Conservation (phyloP, 371 early-diverging fungal genomes). For the Mortierella sp. region DNA sequence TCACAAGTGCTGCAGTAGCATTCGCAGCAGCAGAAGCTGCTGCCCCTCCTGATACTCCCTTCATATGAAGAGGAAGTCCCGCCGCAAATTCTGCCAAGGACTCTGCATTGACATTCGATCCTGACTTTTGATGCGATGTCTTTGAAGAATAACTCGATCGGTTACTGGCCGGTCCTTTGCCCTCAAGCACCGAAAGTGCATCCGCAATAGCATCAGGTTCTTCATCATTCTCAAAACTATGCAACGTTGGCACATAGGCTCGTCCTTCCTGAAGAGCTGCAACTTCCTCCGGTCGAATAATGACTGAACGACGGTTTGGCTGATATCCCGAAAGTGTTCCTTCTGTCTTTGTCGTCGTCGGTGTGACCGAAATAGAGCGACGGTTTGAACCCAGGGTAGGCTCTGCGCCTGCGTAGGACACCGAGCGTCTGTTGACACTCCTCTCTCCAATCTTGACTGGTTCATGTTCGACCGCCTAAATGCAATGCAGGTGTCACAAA, state of each 20-base stretch:
- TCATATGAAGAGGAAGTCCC: constrained; percentile 33
- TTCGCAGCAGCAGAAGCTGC: constrained; percentile 18
- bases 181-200: constrained; percentile 43
- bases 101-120: constrained; percentile 22
- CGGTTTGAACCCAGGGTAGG: background rate
- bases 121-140: constrained; percentile 3
- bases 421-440: constrained; percentile 27
- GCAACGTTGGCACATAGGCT: constrained; percentile 10
- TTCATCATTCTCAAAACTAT: constrained; percentile 28
- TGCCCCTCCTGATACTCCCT: constrained; percentile 3
- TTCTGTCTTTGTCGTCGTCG: background rate
- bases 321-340: constrained; percentile 12
- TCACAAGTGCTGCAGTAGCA: constrained; percentile 13
- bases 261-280: constrained; percentile 41
- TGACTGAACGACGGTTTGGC: constrained; percentile 43
- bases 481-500: no score
- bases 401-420: constrained; percentile 15
- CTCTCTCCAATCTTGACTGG: constrained; percentile 1
- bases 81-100: constrained; percentile 46
- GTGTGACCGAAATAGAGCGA: background rate
- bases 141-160: constrained; percentile 32
- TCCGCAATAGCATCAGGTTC: constrained; percentile 31
- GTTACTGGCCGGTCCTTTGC: constrained; percentile 34
- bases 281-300: constrained; percentile 43
- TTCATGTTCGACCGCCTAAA: no score